Percentiles rank a stretch among this genome's conserved stretches.
phyloP scores from a whole-genome alignment of 495 filamentous ascomycete species.

The Neurospora sp. region DNA sequence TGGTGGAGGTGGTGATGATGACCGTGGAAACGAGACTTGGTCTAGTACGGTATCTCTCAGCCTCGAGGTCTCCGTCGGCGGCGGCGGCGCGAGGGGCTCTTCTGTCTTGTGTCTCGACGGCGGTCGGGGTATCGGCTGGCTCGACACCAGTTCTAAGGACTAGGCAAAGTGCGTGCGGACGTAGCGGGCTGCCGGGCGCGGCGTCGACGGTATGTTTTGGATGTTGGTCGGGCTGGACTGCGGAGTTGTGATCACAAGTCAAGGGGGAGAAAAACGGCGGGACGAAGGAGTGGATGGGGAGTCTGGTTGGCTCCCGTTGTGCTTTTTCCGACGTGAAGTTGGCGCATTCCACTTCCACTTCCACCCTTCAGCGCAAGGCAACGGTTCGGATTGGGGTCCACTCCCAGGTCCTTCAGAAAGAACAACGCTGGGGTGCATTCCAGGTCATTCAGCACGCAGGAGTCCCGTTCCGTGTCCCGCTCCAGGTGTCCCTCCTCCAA shows the following conservation, averaged over 20 bases:
- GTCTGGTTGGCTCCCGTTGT: not conserved
- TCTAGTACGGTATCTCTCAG: not conserved
- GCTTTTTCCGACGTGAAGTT: slow-evolving; percentile 26
- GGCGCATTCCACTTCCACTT: slow-evolving; percentile 5
- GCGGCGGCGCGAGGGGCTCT: not conserved
- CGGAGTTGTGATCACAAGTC: not conserved
- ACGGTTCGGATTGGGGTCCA: not conserved
- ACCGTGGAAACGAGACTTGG: not conserved
- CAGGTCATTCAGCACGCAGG: not conserved
- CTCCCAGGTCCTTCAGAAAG: not conserved
- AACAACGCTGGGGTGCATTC: not conserved
- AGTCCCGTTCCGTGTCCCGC: not conserved
- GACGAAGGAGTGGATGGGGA: not conserved
- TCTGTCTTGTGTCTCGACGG: not conserved
- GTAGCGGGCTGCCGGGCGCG: not conserved
- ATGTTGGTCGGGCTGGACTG: not conserved
- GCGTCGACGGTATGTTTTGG: not conserved
- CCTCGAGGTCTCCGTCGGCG: not conserved
- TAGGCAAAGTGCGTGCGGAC: not conserved
- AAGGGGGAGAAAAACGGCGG: not conserved
- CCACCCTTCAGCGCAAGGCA: not conserved
- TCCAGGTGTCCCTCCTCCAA: not conserved
- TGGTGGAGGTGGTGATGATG: not conserved
- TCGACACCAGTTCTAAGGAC: not conserved
- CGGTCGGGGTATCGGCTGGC: not conserved